These are phyloP conservation scores for Polychaeton citri DNA, from an alignment of 2,329 filamentous ascomycete genomes.

Conservation along the genomic window DNA sequence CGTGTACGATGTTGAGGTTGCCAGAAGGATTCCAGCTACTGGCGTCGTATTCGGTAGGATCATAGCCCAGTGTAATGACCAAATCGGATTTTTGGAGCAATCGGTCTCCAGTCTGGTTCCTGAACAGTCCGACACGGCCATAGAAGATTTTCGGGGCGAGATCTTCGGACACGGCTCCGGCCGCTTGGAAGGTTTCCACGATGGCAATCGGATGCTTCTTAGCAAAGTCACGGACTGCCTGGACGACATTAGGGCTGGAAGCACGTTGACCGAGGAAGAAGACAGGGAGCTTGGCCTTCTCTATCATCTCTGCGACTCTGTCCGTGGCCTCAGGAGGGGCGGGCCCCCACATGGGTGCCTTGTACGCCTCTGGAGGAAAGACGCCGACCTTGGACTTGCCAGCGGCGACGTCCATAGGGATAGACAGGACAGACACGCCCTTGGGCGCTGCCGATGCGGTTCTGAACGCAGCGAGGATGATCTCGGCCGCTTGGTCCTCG, in stretches of 20 bases:
- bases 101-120: conserved; percentile 36
- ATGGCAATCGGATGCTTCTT: conserved; percentile 30
- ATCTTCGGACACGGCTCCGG: conserved; percentile 32
- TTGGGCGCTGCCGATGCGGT: conserved; percentile 28
- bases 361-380: conserved; percentile 27
- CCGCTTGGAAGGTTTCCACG: conserved; percentile 39
- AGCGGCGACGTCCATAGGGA: conserved; percentile 33
- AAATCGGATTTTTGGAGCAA: conserved; percentile 31
- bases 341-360: conserved; percentile 28
- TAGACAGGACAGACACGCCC: conserved; percentile 30
- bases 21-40: conserved; percentile 30
- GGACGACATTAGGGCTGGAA: conserved; percentile 27
- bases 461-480: conserved; percentile 33
- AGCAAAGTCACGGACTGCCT: conserved; percentile 29
- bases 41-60: conserved; percentile 36
- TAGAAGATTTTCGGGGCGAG: conserved; percentile 31
- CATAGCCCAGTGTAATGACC: conserved; percentile 33
- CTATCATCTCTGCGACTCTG: conserved; percentile 22
- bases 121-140: conserved; percentile 35
- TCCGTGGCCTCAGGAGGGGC: conserved; percentile 21
- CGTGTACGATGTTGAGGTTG: conserved; percentile 28
- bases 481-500: conserved; percentile 35
- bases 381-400: conserved; percentile 26
- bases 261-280: conserved; percentile 34
- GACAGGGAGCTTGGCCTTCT: conserved; percentile 25